Percentiles rank a stretch among this genome's conserved stretches.
phyloP scores from a whole-genome alignment of 192 early-diverging fungal species.

The Coemansia sp. region DNA sequence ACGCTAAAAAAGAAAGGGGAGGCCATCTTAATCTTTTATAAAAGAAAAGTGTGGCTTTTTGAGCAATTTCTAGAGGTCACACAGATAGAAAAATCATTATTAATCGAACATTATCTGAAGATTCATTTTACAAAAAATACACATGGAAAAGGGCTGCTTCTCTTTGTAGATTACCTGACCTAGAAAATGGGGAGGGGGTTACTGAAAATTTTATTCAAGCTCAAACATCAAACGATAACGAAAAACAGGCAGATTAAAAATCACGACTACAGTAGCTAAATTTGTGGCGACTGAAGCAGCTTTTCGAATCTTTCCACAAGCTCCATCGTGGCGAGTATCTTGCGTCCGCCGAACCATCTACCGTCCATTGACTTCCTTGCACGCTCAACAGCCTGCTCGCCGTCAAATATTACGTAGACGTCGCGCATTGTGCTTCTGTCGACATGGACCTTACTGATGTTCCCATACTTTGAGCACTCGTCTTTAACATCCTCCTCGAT shows the following conservation, averaged over 20 bases:
- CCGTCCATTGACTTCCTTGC: constrained; percentile 76
- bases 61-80: neutral
- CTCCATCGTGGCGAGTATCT: constrained; percentile 32
- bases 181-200: neutral
- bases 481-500: constrained; percentile 80
- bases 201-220: neutral
- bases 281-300: neutral
- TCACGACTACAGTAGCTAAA: neutral
- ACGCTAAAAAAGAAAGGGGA: neutral
- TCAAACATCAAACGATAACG: neutral
- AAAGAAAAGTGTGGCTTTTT: neutral
- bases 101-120: neutral
- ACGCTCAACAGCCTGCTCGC: constrained; percentile 59
- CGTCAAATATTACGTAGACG: constrained; percentile 83
- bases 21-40: neutral
- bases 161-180: too few relatives aligned
- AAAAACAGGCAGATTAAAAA: neutral
- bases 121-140: neutral
- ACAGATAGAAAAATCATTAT: neutral
- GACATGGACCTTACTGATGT: constrained; percentile 71
- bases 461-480: constrained; percentile 81
- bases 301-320: neutral
- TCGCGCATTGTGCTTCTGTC: constrained; percentile 69
- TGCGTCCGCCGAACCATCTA: constrained; percentile 89
- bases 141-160: too few relatives aligned